Percentiles rank a stretch among this genome's conserved stretches.
Conservation (phyloP, 2,329 filamentous ascomycete genomes). For the Xylariaceae sp. region DNA sequence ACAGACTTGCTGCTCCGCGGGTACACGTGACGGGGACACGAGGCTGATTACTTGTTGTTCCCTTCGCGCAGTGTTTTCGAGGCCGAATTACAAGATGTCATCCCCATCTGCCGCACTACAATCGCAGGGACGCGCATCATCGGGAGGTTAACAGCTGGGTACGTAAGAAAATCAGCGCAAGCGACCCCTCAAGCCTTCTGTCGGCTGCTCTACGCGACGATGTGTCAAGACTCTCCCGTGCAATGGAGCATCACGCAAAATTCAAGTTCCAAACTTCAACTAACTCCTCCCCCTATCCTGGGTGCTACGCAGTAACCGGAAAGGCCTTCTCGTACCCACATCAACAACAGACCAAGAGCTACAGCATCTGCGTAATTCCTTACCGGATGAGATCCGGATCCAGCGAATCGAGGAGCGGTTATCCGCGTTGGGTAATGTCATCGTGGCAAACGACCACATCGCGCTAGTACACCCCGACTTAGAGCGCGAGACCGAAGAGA, state of each 20-base stretch:
- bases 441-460: constrained; percentile 94
- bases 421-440: constrained; percentile 93
- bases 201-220: not conserved
- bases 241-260: not conserved
- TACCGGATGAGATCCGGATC: constrained; percentile 88
- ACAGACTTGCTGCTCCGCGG: not conserved
- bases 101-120: constrained; percentile 93
- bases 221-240: not conserved
- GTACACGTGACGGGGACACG: not conserved
- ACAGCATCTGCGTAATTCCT: constrained; percentile 90
- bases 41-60: constrained; percentile 12
- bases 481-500: constrained; percentile 97
- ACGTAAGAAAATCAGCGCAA: constrained; percentile 33
- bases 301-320: constrained; percentile 66
- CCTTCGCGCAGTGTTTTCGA: constrained; percentile 72
- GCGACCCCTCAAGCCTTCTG: not conserved
- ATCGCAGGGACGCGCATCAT: constrained; percentile 97
- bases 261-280: not conserved
- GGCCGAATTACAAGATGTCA: constrained; percentile 93
- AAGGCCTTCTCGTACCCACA: constrained; percentile 92
- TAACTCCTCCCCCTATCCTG: constrained; percentile 5
- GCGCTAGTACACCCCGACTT: constrained; percentile 94
- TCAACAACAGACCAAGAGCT: constrained; percentile 97
- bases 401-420: constrained; percentile 97
- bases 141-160: constrained; percentile 89